Percentiles rank a stretch among this genome's conserved stretches.
Conservation (phyloP, 2,329 filamentous ascomycete species). For the Diplodia scrobiculata region DNA sequence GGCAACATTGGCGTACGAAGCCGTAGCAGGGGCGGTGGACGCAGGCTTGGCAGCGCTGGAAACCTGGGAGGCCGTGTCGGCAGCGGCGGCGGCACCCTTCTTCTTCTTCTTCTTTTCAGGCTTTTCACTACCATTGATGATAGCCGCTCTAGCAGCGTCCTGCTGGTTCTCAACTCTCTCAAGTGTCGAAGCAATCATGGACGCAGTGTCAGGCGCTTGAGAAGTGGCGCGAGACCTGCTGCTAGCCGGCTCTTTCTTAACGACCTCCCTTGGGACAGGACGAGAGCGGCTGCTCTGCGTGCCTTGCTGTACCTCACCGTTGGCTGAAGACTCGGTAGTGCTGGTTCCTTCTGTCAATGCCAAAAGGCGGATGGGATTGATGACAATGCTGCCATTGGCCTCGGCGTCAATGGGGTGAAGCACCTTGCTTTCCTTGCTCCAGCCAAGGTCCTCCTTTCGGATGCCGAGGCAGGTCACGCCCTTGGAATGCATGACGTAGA, state of each 20-base stretch:
- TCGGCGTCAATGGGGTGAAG: conserved; percentile 76
- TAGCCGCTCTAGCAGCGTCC: conserved; percentile 45
- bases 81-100: conserved; percentile 59
- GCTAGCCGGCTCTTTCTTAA: conserved; percentile 41
- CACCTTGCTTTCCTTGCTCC: conserved; percentile 88
- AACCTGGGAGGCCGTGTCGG: conserved; percentile 53
- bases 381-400: conserved; percentile 70
- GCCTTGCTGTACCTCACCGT: conserved; percentile 42
- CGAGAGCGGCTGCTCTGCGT: conserved; percentile 36
- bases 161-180: conserved; percentile 49
- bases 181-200: conserved; percentile 45
- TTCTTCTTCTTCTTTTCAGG: conserved; percentile 66
- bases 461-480: conserved; percentile 89
- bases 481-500: conserved; percentile 97
- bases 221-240: conserved; percentile 37
- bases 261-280: conserved; percentile 33
- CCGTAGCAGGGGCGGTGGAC: conserved; percentile 33
- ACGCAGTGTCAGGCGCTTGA: conserved; percentile 44
- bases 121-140: conserved; percentile 47
- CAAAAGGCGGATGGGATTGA: conserved; percentile 63
- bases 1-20: conserved; percentile 50
- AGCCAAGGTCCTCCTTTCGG: conserved; percentile 86
- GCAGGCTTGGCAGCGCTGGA: conserved; percentile 31
- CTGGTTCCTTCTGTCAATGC: conserved; percentile 40
- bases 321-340: conserved; percentile 50